Evolutionary conservation across 177 flowering plant genomes (phyloP).

Genomic region (Tripterygium wilfordii): DNA sequence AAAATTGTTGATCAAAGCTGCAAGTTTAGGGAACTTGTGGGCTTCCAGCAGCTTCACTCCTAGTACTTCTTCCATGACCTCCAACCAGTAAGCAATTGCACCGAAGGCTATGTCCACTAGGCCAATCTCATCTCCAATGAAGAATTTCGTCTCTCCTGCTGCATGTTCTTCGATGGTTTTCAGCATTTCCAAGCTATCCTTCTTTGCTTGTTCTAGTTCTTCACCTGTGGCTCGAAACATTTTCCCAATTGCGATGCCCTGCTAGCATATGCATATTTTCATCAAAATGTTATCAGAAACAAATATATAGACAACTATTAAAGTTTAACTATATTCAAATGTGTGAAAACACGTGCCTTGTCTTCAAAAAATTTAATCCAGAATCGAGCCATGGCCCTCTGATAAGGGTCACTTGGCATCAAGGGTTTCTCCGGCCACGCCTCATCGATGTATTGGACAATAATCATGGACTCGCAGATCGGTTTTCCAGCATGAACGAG

Average conservation of each 20-base stretch:
- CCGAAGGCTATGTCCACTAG: conserved; percentile 17
- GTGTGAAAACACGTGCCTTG: conserved; percentile 7
- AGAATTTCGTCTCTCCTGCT: too few relatives aligned
- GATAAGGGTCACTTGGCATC: conserved; percentile 12
- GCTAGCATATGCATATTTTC: too few relatives aligned
- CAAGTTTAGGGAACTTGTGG: conserved; percentile 8
- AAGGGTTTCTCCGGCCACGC: conserved; percentile 14
- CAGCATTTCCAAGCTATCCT: too few relatives aligned
- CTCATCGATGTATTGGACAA: conserved; percentile 21
- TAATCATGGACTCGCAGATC: conserved; percentile 16
- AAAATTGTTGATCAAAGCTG: conserved; percentile 9
- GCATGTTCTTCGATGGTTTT: conserved; percentile 8
- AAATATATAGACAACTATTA: too few relatives aligned
- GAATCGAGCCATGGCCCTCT: conserved; percentile 17
- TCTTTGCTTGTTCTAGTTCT: conserved; percentile 10
- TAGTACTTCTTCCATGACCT: conserved; percentile 4
- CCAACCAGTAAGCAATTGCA: conserved; percentile 3
- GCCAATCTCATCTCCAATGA: conserved; percentile 9
- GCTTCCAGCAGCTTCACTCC: conserved; percentile 11
- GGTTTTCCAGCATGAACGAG: conserved; percentile 14
- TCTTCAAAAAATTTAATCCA: conserved; percentile 17
- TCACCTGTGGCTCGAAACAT: conserved; percentile 3
- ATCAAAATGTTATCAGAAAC: too few relatives aligned
- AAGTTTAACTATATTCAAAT: too few relatives aligned
- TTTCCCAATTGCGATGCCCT: neutral